These are phyloP conservation scores for Penicillium sp. DNA, from an alignment of 2,329 filamentous ascomycete genomes.

Conservation along the genomic window DNA sequence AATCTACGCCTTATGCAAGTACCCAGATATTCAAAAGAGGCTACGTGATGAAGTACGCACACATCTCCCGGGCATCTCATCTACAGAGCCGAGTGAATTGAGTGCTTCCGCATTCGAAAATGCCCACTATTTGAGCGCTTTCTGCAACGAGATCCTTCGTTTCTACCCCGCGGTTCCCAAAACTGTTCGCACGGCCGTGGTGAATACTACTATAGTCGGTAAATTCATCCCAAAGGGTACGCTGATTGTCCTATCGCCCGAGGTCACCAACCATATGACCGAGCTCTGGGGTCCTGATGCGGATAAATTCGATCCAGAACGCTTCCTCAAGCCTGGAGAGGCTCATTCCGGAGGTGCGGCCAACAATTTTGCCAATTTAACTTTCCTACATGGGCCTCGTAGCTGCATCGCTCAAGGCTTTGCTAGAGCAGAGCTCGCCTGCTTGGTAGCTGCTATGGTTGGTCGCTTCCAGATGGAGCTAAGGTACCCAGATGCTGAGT, in stretches of 20 bases:
- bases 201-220: conserved; percentile 70
- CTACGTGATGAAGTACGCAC: conserved; percentile 70
- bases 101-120: too few relatives aligned
- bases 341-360: too few relatives aligned
- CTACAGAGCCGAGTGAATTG: too few relatives aligned
- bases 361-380: conserved; percentile 77
- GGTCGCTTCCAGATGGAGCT: conserved; percentile 72
- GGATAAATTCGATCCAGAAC: conserved; percentile 74
- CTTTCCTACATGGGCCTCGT: conserved; percentile 83
- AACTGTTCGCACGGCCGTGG: conserved; percentile 67
- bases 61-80: conserved; percentile 58
- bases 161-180: conserved; percentile 72
- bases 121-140: conserved; percentile 77
- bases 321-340: conserved; percentile 73
- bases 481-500: conserved; percentile 63
- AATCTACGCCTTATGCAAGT: conserved; percentile 66
- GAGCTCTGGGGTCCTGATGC: conserved; percentile 79
- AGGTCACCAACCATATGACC: conserved; percentile 71
- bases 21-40: conserved; percentile 66
- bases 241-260: conserved; percentile 66
- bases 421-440: conserved; percentile 83
- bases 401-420: conserved; percentile 85
- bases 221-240: conserved; percentile 76
- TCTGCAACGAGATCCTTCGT: conserved; percentile 76
- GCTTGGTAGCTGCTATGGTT: conserved; percentile 75